A percentile compares a stretch with the other conserved stretches of the same genome.
Evolutionary conservation across 2,329 filamentous ascomycete species (phyloP).

Genomic region (Ustulina deusta): DNA sequence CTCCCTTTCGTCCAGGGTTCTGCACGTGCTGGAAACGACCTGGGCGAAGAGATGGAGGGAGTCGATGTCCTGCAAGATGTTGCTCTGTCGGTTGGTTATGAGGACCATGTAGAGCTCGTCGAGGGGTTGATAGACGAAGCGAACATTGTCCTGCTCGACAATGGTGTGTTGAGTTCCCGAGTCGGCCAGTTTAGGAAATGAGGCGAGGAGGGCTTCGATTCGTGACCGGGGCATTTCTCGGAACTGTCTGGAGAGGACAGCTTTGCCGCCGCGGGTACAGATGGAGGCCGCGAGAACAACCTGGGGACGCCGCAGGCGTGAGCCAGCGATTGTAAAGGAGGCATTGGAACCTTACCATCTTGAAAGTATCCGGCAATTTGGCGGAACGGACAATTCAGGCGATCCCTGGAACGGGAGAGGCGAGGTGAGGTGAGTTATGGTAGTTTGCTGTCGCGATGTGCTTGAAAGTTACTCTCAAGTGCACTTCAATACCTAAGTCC

Average conservation of each 20-base stretch:
- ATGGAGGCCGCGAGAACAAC: conserved; percentile 99
- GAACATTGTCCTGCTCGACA: conserved; percentile 98
- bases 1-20: conserved; percentile 93
- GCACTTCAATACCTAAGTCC: not conserved
- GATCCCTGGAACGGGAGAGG: conserved; percentile 10
- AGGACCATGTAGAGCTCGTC: conserved; percentile 99
- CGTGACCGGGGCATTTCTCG: conserved; percentile 96
- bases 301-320: conserved; percentile 61
- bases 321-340: conserved; percentile 28
- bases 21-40: conserved; percentile 96
- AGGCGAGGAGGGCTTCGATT: conserved; percentile 95
- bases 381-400: conserved; percentile 7
- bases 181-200: conserved; percentile 97
- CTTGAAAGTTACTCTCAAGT: conserved; percentile 6
- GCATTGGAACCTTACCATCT: conserved; percentile 44
- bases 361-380: conserved; percentile 23
- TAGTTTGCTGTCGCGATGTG: conserved; percentile 22
- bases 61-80: conserved; percentile 99
- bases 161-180: conserved; percentile 97
- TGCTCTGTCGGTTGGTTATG: conserved; percentile 99
- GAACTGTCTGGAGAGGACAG: conserved; percentile 97
- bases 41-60: conserved; percentile 97
- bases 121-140: conserved; percentile 98
- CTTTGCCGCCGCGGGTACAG: conserved; percentile 97
- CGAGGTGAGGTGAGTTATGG: conserved; percentile 7